A percentile compares a stretch with the other conserved stretches of the same genome.
phyloP scores from a whole-genome alignment of 495 filamentous ascomycete genomes.

The Neurospora sp. region DNA sequence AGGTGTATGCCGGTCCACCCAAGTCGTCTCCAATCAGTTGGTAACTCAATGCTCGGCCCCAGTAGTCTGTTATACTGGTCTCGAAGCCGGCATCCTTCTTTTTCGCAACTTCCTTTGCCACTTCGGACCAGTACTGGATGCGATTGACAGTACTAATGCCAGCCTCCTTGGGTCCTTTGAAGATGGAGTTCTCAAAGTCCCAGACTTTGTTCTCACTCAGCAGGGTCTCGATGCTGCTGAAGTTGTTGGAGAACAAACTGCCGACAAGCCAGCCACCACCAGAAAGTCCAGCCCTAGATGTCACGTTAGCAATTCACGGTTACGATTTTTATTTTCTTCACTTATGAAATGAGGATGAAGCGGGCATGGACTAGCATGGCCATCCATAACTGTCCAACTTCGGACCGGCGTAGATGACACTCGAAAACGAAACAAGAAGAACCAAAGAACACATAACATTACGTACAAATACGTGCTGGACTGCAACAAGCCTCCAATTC shows the following conservation, averaged over 20 bases:
- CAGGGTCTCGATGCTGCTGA: constrained; percentile 59
- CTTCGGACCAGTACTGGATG: constrained; percentile 56
- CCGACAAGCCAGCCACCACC: constrained; percentile 86
- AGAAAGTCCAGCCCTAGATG: constrained; percentile 53
- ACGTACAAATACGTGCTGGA: constrained; percentile 61
- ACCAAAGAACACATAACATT: neutral
- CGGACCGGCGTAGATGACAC: neutral
- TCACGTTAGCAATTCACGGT: constrained; percentile 2
- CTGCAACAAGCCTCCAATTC: constrained; percentile 80
- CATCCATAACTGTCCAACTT: neutral
- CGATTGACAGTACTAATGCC: constrained; percentile 30
- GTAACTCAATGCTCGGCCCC: constrained; percentile 69
- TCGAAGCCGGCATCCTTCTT: constrained; percentile 69
- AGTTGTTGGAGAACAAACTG: constrained; percentile 84
- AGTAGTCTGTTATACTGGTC: constrained; percentile 77
- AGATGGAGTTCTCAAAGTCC: constrained; percentile 70
- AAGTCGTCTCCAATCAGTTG: constrained; percentile 72
- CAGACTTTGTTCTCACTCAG: constrained; percentile 53
- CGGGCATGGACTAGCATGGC: neutral
- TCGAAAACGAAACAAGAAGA: neutral
- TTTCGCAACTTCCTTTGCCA: constrained; percentile 48
- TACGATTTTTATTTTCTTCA: neutral
- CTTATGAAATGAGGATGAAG: neutral
- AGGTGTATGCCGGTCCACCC: constrained; percentile 75
- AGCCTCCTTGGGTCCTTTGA: constrained; percentile 36